Evolutionary conservation across 1,284 basidiomycete genomes (phyloP).

Genomic region (Ustilago lituana): DNA sequence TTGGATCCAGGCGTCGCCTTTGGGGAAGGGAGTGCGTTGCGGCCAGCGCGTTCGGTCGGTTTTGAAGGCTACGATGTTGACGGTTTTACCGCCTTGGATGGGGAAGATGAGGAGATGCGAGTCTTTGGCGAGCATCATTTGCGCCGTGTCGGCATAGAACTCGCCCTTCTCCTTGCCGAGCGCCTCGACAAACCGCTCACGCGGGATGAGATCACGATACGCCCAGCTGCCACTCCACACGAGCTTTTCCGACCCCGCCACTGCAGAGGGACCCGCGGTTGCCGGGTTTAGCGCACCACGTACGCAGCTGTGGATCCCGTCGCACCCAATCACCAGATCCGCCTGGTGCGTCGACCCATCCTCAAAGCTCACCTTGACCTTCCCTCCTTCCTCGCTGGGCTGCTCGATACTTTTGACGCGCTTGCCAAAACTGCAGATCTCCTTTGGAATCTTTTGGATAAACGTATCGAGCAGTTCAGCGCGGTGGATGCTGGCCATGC

Average conservation of each 20-base stretch:
- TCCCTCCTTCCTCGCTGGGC: constrained; percentile 1
- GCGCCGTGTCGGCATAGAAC: constrained; percentile 43
- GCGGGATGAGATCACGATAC: constrained; percentile 58
- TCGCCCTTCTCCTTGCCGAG: constrained; percentile 45
- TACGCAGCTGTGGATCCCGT: constrained; percentile 62
- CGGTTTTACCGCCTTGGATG: constrained; percentile 69
- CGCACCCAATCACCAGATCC: constrained; percentile 63
- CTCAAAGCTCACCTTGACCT: constrained; percentile 30
- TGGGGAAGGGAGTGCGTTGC: constrained; percentile 48
- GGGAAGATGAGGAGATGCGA: constrained; percentile 74
- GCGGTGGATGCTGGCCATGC: constrained; percentile 47
- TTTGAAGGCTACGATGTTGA: constrained; percentile 73
- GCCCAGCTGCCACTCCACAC: constrained; percentile 61
- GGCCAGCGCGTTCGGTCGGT: constrained; percentile 70
- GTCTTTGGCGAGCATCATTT: constrained; percentile 58
- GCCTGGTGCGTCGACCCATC: constrained; percentile 36
- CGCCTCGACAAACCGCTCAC: constrained; percentile 40
- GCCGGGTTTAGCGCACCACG: constrained; percentile 47
- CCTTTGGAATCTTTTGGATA: constrained; percentile 20
- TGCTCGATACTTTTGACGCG: constrained; percentile 24
- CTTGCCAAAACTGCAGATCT: constrained; percentile 47
- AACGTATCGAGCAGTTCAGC: constrained; percentile 48
- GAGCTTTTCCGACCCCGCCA: constrained; percentile 30
- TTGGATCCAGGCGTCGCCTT: constrained; percentile 71
- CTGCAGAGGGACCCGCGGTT: constrained; percentile 24